A percentile compares a stretch with the other conserved stretches of the same genome.
phyloP scores from a whole-genome alignment of 2,329 filamentous ascomycete species.

The Colletotrichum falcatum region DNA sequence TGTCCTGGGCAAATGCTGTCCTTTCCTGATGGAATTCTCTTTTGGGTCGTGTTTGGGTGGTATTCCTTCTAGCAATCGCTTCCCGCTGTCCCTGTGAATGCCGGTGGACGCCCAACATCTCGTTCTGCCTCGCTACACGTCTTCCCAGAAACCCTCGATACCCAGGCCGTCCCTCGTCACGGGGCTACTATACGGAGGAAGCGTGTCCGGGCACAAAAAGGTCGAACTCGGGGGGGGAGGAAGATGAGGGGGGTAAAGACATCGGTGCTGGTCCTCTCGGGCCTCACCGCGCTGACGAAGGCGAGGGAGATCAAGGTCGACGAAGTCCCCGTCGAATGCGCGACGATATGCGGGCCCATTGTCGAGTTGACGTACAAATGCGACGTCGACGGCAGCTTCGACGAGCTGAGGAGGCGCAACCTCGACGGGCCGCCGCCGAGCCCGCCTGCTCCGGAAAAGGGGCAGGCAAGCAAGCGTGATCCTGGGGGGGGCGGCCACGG shows the following conservation, averaged over 20 bases:
- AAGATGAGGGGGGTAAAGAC: slow-evolving; percentile 47
- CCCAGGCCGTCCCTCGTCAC: background rate
- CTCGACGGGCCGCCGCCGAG: background rate
- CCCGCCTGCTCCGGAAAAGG: background rate
- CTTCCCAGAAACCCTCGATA: background rate
- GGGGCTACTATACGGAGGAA: background rate
- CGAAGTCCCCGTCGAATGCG: slow-evolving; percentile 54
- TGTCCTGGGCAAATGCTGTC: background rate
- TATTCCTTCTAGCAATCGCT: background rate
- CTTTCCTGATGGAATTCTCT: background rate
- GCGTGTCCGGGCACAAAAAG: background rate
- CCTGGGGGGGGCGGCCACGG: background rate
- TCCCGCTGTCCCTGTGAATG: background rate
- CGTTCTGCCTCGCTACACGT: background rate
- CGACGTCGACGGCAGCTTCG: slow-evolving; percentile 43
- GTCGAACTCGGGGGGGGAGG: background rate
- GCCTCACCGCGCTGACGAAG: slow-evolving; percentile 46
- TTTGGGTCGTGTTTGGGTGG: slow-evolving; percentile 33
- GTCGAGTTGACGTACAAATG: slow-evolving; percentile 56
- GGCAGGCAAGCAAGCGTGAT: background rate
- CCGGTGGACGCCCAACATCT: background rate
- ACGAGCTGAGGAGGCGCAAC: slow-evolving; percentile 46
- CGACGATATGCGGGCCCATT: slow-evolving; percentile 57
- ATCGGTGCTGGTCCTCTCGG: slow-evolving; percentile 46
- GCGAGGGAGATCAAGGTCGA: slow-evolving; percentile 50